Conservation (phyloP, 2,329 filamentous ascomycete genomes). For the Aspergillus alliaceus region DNA sequence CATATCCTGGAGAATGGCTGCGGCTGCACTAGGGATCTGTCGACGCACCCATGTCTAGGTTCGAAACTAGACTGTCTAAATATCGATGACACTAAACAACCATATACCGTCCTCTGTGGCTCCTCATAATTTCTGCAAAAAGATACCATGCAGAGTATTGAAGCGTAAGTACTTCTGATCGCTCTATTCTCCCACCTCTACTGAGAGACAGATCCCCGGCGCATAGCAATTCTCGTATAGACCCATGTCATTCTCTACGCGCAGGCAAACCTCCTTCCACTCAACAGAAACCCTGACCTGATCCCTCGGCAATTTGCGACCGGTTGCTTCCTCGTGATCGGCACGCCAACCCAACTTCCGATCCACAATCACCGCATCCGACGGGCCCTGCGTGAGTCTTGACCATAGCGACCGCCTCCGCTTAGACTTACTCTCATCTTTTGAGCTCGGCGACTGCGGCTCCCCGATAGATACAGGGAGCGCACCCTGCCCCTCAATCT, state of each 20-base stretch:
- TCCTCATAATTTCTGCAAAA: too few species aligned
- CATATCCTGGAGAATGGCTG: neutral
- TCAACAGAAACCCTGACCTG: neutral
- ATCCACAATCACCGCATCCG: neutral
- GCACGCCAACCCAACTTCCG: neutral
- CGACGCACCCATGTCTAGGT: too few species aligned
- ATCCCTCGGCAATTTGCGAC: neutral
- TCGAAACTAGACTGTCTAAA: too few species aligned
- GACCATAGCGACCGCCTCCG: neutral
- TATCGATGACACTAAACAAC: too few species aligned
- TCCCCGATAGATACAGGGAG: neutral
- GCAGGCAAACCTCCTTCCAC: neutral
- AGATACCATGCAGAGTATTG: too few species aligned
- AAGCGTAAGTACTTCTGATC: neutral
- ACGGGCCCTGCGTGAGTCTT: neutral
- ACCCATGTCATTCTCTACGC: neutral
- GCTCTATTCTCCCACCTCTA: neutral
- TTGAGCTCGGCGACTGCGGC: too few species aligned
- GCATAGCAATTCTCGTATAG: neutral
- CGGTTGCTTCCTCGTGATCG: neutral
- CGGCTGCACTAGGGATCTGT: neutral
- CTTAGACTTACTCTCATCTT: neutral
- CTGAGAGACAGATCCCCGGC: neutral
- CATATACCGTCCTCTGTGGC: too few species aligned
- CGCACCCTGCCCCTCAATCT: neutral